These are phyloP conservation scores for Sanghuangporus weigelae DNA, from an alignment of 1,284 basidiomycete species.

Conservation along the genomic window DNA sequence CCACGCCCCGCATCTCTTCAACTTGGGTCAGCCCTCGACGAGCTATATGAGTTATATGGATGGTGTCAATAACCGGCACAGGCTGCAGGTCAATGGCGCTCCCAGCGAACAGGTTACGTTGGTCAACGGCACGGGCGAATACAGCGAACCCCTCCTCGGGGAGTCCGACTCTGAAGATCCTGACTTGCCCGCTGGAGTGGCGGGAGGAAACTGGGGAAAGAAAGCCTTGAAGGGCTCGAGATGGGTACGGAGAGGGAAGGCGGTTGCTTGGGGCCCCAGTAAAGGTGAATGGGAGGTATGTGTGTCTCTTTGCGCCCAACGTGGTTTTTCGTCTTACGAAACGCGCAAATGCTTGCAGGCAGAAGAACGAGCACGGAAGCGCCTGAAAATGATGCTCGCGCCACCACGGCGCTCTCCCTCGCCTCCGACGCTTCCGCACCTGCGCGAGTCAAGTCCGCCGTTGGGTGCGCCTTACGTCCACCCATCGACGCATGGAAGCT, in stretches of 20 bases:
- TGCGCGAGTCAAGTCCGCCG: slow-evolving; percentile 41
- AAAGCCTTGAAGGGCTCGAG: slow-evolving; percentile 63
- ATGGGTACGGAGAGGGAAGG: slow-evolving; percentile 74
- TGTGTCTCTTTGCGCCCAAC: slow-evolving; percentile 17
- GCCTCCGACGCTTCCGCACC: slow-evolving; percentile 35
- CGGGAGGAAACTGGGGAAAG: slow-evolving; percentile 73
- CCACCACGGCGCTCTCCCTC: slow-evolving; percentile 30
- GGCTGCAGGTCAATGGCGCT: not conserved
- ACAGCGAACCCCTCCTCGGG: slow-evolving; percentile 73
- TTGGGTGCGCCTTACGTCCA: slow-evolving; percentile 60
- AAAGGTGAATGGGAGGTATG: slow-evolving; percentile 79
- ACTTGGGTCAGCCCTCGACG: slow-evolving; percentile 29
- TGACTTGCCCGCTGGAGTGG: slow-evolving; percentile 39
- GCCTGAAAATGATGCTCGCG: slow-evolving; percentile 60
- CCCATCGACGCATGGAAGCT: slow-evolving; percentile 63
- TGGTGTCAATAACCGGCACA: slow-evolving; percentile 5
- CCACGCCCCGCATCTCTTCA: slow-evolving; percentile 20
- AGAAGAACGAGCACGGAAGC: slow-evolving; percentile 75
- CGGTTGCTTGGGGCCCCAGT: slow-evolving; percentile 70
- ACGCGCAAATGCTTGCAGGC: slow-evolving; percentile 37
- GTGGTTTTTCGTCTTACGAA: slow-evolving; percentile 9
- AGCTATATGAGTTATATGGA: slow-evolving; percentile 16
- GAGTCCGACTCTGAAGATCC: slow-evolving; percentile 52
- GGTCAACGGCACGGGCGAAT: slow-evolving; percentile 35
- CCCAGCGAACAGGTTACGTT: not conserved